phyloP scores from a whole-genome alignment of 1,284 basidiomycete genomes.

The Phenoliferia sp. region DNA sequence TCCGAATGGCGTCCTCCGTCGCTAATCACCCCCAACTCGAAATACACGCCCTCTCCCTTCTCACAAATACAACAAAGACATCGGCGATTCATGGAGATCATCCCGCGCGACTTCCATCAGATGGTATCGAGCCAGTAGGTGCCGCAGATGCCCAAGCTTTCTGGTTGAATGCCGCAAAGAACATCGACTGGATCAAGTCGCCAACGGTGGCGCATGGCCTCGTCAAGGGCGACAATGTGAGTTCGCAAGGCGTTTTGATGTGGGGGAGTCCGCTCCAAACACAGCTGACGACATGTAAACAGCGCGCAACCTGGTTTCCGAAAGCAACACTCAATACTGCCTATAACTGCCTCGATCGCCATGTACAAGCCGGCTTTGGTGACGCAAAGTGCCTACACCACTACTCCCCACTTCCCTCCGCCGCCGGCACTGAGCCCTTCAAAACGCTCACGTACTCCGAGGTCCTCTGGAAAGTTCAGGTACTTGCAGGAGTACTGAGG shows the following conservation, averaged over 20 bases:
- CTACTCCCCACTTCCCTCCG: constrained; percentile 7
- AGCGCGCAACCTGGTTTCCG: constrained; percentile 8
- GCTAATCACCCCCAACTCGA: too few relatives aligned
- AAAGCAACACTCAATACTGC: constrained; percentile 7
- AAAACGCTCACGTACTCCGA: constrained; percentile 31
- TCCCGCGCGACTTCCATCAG: neutral
- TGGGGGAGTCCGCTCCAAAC: too few relatives aligned
- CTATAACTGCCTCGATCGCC: constrained; percentile 16
- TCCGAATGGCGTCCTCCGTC: too few relatives aligned
- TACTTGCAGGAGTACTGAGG: constrained; percentile 36
- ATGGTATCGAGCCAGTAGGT: neutral
- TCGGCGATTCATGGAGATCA: too few relatives aligned
- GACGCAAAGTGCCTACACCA: neutral
- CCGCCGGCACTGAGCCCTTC: neutral
- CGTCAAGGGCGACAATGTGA: neutral
- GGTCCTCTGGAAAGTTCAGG: constrained; percentile 35
- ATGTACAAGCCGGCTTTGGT: constrained; percentile 9
- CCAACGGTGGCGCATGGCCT: constrained; percentile 7
- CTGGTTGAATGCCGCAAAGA: neutral
- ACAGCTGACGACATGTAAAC: neutral
- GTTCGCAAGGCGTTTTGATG: too few relatives aligned
- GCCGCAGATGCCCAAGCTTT: neutral
- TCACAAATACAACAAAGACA: too few relatives aligned
- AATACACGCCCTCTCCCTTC: too few relatives aligned
- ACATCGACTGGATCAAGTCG: constrained; percentile 5